A percentile compares a stretch with the other conserved stretches of the same genome.
phyloP scores from a whole-genome alignment of 805 yeast genomes.

The Metschnikowia continentalis region DNA sequence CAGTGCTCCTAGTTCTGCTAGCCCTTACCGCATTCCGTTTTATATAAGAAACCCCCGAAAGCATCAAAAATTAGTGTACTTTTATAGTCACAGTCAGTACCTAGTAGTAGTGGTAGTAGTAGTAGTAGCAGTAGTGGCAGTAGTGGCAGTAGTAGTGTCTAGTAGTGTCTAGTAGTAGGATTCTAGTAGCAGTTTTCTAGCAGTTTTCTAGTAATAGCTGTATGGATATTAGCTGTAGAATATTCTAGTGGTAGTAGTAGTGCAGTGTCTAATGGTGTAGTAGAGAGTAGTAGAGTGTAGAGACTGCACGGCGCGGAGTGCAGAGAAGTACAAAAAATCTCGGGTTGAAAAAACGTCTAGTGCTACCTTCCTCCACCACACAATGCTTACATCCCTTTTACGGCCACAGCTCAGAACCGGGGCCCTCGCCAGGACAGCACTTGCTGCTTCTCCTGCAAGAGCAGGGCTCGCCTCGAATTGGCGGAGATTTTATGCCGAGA shows the following conservation, averaged over 20 bases:
- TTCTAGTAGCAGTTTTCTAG: not conserved
- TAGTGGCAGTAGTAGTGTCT: not conserved
- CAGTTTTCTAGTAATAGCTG: not conserved
- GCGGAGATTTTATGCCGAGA: conserved; percentile 16
- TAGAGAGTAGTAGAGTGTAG: too few species aligned
- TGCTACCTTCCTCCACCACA: not conserved
- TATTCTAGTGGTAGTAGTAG: not conserved
- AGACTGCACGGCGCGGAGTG: conserved; percentile 3
- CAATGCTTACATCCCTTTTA: conserved; percentile 10
- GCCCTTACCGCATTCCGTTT: not conserved
- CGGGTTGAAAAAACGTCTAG: not conserved
- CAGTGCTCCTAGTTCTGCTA: not conserved
- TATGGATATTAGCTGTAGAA: not conserved
- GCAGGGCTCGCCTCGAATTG: not conserved
- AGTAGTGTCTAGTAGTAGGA: not conserved
- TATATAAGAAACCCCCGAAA: not conserved
- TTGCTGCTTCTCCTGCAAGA: conserved; percentile 1
- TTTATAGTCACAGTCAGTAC: too few species aligned
- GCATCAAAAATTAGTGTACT: not conserved
- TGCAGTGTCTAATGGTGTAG: not conserved
- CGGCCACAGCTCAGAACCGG: conserved; percentile 6
- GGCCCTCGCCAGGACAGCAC: conserved; percentile 5
- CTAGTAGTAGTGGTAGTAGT: not conserved
- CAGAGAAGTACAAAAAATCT: conserved; percentile 1
- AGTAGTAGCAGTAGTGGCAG: not conserved